Evolutionary conservation across 805 yeast genomes (phyloP), one percentile per base, ranked within the genome.

Genomic region (Zygosaccharomyces bisporus): DNA sequence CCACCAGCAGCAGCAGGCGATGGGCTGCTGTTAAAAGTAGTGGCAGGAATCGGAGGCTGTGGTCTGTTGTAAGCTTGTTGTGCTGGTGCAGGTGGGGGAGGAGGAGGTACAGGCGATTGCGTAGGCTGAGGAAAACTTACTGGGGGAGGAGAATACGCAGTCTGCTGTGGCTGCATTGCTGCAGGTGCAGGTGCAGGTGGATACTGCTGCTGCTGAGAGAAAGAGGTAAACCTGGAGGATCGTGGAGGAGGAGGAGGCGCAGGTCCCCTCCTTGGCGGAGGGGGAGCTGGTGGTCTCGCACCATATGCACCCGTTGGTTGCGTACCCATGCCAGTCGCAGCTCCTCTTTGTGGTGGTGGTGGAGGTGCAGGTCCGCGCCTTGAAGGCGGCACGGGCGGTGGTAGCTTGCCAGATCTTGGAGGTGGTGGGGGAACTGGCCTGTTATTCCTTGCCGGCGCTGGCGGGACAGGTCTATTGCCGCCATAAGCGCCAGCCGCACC

Each of bases 221-320:
- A 34, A 10, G 40, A 37, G n/a, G 40, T 23, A 7, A 25, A 37
- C 20, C 43, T 20, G n/a, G 43, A 39, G 12, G 49, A 34, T 23
- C 49, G 39, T 24, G 61, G 62, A 8, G 57, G 61, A 4, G 57
- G 56, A n/a, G 61, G 58, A 17, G 66, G 67, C 8, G 60, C 62
- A 6, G 63, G 59, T 4, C 64, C 60, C 17, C 64, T 54, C 32
- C 62, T 57, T 34, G 64, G 53, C 1, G 65, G 64, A 12, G 65
- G 64, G 16, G 61, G 57, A 4, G 54, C 55, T 14, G 55, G 52
- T 24, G 50, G 45, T 12, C 43, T 39, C 8, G 44, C 47, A 2
- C 50, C 48, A 3, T 23, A 43, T 31, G 33, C 40, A 21, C 43
- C 41, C 16, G 45, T 43, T 14, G 51, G 42, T 6, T 43, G 48